A percentile compares a stretch with the other conserved stretches of the same genome.
phyloP scores from a whole-genome alignment of 805 yeast species.

The Candida krabiensis region DNA sequence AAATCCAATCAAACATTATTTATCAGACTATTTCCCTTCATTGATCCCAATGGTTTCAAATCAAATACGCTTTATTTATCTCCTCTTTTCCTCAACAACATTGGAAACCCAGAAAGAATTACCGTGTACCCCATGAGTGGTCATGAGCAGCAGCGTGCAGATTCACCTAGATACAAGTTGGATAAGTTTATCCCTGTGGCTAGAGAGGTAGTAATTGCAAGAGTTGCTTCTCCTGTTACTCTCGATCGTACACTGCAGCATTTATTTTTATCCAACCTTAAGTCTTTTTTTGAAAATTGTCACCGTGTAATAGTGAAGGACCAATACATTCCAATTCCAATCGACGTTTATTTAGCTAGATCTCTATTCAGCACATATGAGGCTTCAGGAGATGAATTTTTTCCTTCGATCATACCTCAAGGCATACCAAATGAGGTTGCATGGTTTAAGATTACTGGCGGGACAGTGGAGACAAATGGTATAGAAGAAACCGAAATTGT shows the following conservation, averaged over 20 bases:
- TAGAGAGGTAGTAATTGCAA: constrained; percentile 59
- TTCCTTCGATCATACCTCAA: constrained; percentile 46
- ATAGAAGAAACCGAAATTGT: constrained; percentile 23
- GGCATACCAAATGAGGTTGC: constrained; percentile 73
- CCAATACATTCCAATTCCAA: constrained; percentile 74
- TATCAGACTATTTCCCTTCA: constrained; percentile 54
- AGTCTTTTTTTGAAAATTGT: constrained; percentile 57
- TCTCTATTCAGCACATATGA: constrained; percentile 46
- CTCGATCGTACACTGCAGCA: constrained; percentile 63
- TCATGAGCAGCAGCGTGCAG: constrained; percentile 25
- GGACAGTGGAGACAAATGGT: constrained; percentile 34
- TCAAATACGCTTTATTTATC: constrained; percentile 51
- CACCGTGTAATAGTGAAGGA: constrained; percentile 60
- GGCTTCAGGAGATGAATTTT: constrained; percentile 14
- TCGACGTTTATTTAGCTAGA: constrained; percentile 67
- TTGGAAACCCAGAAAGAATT: constrained; percentile 36
- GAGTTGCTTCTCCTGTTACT: constrained; percentile 69
- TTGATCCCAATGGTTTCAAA: constrained; percentile 57
- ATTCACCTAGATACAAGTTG: constrained; percentile 22
- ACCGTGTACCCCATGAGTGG: constrained; percentile 15
- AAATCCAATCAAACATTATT: constrained; percentile 13
- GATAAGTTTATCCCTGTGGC: constrained; percentile 46
- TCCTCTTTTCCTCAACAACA: constrained; percentile 57
- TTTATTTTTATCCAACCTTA: constrained; percentile 58
- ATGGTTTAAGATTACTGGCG: constrained; percentile 75